phyloP scores from a whole-genome alignment of 768 basidiomycete genomes.

The Butyriboletus loyo region DNA sequence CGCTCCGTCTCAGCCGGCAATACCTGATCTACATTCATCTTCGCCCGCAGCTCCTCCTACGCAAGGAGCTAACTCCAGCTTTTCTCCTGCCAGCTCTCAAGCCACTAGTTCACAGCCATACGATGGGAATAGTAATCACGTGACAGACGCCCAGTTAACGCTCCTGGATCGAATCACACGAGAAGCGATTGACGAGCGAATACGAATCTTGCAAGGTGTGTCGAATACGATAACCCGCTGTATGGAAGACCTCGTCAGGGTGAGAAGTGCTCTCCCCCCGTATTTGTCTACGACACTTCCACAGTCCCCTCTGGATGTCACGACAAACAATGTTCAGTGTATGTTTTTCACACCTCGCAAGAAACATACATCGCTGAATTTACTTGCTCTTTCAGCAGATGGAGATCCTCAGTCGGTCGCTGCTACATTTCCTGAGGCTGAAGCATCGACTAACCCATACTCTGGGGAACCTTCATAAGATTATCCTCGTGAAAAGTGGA shows the following conservation, averaged over 20 bases:
- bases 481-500: neutral
- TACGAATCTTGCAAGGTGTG: conserved; percentile 75
- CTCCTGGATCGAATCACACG: conserved; percentile 65
- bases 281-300: conserved; percentile 15
- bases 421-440: neutral
- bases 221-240: conserved; percentile 70
- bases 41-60: neutral
- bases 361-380: neutral
- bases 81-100: neutral
- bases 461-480: conserved; percentile 2
- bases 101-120: conserved; percentile 20
- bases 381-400: neutral
- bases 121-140: conserved; percentile 31
- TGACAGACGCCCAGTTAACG: conserved; percentile 55
- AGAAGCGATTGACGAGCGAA: conserved; percentile 81
- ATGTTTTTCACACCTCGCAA: neutral
- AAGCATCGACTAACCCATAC: neutral
- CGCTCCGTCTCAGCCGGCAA: neutral
- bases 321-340: conserved; percentile 11
- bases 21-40: conserved; percentile 11
- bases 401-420: neutral
- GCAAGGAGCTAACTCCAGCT: neutral
- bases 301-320: conserved; percentile 10
- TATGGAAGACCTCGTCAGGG: conserved; percentile 73
- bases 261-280: conserved; percentile 68